Evolutionary conservation across 2,329 filamentous ascomycete species (phyloP), one percentile per base, ranked within the genome.

Genomic region (Scedosporium dehoogii): DNA sequence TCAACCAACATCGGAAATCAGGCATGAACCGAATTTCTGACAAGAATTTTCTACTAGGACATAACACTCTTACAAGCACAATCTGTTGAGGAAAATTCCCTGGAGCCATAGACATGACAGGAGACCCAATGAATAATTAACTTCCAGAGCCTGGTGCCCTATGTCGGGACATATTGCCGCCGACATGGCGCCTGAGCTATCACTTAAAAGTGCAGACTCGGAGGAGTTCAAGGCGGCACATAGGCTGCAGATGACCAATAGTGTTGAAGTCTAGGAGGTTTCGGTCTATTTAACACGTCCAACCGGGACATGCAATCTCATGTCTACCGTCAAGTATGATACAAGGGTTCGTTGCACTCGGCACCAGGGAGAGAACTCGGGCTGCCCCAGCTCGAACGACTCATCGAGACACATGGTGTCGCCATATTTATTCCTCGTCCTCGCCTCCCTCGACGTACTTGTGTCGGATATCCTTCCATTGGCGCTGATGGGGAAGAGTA

Each of bases 381-480:
- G 55, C 10, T 27, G 14, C 55, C 55, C 55, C 27, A 38, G 27
- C 27, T 41, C n/a, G 27, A 38, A 18, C 16, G 14, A 18, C 21
- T 51, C n/a, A 18, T 58, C 18, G 16, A 38, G 27, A 33, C n/a
- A 41, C 18, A 5, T 41, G 5, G 55, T 41, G 55, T 58, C 25
- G 9, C 55, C 55, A 38, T 64, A 69, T 71, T 69, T 78, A 75
- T 72, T 88, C 86, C 66, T 87, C 84, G 67, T 86, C 86, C 67
- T 89, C 87, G 63, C 81, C 84, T 64, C 82, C 81, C 78, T 90
- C 79, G 71, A 96, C 76, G 78, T 96, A 99, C 78, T 84, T 88
- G 76, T 87, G 80, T 80, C 96, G 93, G 81, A 99, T 97, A 76
- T 99, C 94, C 85, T 97, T 97, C 94, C 94, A 97, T 96, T 97